Evolutionary conservation across 352 stramenopile genomes (phyloP), one percentile per base, ranked within the genome.

Genomic region (Pythium inflatum): DNA sequence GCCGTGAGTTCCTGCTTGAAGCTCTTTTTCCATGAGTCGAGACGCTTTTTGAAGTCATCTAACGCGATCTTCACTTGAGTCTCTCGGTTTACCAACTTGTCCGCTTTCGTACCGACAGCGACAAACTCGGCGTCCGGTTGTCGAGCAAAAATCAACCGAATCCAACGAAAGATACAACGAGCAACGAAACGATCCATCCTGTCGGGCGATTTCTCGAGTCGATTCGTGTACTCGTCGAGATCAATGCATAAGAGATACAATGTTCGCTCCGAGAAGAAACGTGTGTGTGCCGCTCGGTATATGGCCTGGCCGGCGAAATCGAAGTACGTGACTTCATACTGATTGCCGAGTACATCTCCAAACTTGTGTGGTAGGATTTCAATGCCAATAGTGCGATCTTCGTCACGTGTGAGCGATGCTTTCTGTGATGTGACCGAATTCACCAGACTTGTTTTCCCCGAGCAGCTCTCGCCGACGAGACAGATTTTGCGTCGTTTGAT

Each of bases 391-490:
- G 75, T 82, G 3, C 72, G 75, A 22, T 70, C 41, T 36, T 78
- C 68, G 16, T 65, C 63, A 8, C 56, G 33, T 24, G 72, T 62
- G 14, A 79, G 60, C 1, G 54, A 68, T 2, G 66, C 28, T 28
- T 45, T 55, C 36, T 66, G 56, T 13, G 54, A 56, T 25, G 33
- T 73, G 18, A 82, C 57, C 28, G 62, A 77, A 38, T 79, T 79
- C 31, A 79, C 70, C 16, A 82, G 63, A 48, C 75, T 82, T 0
- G 75, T 79, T 43, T 79, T 82, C 11, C 75, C 72, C 72, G 68
- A 82, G 20, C 68, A 43, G 13, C 66, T 74, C 2, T 68, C 69
- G 6, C 75, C 75, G 4, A 82, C 66, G 1, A 82, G 59, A 36
- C 75, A 79, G 1, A 79, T 57, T 30, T 82, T 82, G 22, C 43